Evolutionary conservation across 2,329 filamentous ascomycete genomes (phyloP), one percentile per base, ranked within the genome.

Genomic region (Exophiala sp.): DNA sequence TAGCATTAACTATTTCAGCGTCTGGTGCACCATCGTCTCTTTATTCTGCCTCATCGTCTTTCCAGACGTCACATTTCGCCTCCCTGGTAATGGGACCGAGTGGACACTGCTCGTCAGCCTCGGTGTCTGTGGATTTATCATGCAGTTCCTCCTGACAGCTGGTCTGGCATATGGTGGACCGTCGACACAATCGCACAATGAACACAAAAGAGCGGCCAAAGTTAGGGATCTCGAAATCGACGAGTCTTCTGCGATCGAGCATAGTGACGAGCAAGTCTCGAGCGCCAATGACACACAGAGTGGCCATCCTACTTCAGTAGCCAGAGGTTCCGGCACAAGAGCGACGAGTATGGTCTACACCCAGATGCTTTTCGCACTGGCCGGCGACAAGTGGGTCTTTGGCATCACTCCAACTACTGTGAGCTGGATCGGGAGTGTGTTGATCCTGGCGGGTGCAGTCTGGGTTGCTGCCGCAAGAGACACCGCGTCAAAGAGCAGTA

Each of bases 91-190:
- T 10, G 34, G 70, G 2, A 72, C 76, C 1, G 76, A 91, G 66
- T 92, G 88, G 86, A 68, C 73, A 0, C 77, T 91, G 36, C 72
- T 96, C 12, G 50, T 85, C 0, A 80, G 85, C 35, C 74, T 95
- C 3, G 89, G 88, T 0, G 65, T 83, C 0, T 86, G 86, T 60
- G 91, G 91, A 0, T 92, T 96, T 66, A 68, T 87, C 18, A 87
- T 92, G 81, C 91, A 96, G 78, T 90, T 90, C 62, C 77, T 95
- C n/a, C 74, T 95, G 14, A 94, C 91, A 1, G 80, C 83, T 0
- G 90, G 89, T 0, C 72, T 96, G 44, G 78, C 86, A 20, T 83
- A 86, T 57, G 87, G 91, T 65, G 86, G 86, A 58, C 79, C 78
- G 1, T 73, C 74, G 2, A 54, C 46, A 18, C 50, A 33, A 21